A percentile compares a stretch with the other conserved stretches of the same genome.
These are phyloP conservation scores for Phytophthora cactorum DNA, from an alignment of 352 stramenopile species.

Conservation along the genomic window DNA sequence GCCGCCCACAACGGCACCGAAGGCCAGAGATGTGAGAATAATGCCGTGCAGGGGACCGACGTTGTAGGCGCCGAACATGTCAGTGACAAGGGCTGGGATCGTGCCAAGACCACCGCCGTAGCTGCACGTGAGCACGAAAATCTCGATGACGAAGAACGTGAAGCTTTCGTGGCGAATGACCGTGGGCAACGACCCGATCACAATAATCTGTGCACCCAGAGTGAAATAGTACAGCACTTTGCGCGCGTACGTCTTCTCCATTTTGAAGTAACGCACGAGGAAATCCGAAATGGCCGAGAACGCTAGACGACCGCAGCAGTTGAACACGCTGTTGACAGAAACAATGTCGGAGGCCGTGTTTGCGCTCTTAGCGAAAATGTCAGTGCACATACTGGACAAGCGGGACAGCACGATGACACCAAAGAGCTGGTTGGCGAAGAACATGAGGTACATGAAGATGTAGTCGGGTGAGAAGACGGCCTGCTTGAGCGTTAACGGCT, in stretches of 20 bases:
- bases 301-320: slow-evolving; percentile 57
- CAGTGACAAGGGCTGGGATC: slow-evolving; percentile 78
- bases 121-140: slow-evolving; percentile 73
- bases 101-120: slow-evolving; percentile 81
- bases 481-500: slow-evolving; percentile 58
- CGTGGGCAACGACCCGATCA: slow-evolving; percentile 63
- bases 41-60: slow-evolving; percentile 84
- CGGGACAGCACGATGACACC: slow-evolving; percentile 73
- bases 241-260: slow-evolving; percentile 8
- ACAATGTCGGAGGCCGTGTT: slow-evolving; percentile 55
- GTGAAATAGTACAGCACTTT: slow-evolving; percentile 71
- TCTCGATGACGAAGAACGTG: slow-evolving; percentile 52
- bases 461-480: slow-evolving; percentile 65
- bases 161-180: slow-evolving; percentile 68
- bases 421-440: slow-evolving; percentile 70
- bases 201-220: slow-evolving; percentile 68
- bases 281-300: slow-evolving; percentile 57
- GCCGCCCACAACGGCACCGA: too few species aligned
- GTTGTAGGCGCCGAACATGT: slow-evolving; percentile 89
- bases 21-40: too few species aligned
- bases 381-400: slow-evolving; percentile 61
- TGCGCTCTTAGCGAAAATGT: slow-evolving; percentile 52
- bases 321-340: slow-evolving; percentile 70
- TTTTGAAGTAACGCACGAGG: slow-evolving; percentile 25
- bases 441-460: slow-evolving; percentile 77